Conservation (phyloP, 805 yeast species). For the Zygotorulaspora danielsina region DNA sequence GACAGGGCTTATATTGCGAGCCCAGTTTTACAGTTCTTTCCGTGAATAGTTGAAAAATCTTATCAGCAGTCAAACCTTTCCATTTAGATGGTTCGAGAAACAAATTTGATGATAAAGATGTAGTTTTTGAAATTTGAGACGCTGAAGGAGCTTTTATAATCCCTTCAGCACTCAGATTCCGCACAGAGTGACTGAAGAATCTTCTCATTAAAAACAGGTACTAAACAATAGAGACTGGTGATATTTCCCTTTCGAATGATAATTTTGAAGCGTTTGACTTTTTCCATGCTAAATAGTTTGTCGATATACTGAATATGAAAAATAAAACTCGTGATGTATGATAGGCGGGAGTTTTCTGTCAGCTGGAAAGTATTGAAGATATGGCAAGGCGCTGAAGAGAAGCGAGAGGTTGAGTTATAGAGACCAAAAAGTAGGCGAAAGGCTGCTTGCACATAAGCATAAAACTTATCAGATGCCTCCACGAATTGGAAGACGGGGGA, state of each 20-base stretch:
- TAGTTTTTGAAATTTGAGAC: constrained; percentile 16
- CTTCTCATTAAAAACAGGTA: too few species aligned
- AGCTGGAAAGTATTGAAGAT: too few species aligned
- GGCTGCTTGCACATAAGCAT: too few species aligned
- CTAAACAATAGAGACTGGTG: too few species aligned
- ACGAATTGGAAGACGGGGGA: constrained; percentile 28
- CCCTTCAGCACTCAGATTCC: constrained; percentile 2
- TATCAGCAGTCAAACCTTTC: constrained; percentile 62
- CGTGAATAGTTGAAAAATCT: constrained; percentile 56
- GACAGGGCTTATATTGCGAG: constrained; percentile 44
- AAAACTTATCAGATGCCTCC: constrained; percentile 10
- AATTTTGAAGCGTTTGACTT: too few species aligned
- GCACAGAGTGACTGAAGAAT: constrained; percentile 6
- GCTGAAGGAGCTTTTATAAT: constrained; percentile 5
- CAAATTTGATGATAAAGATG: constrained; percentile 25
- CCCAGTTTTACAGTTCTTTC: constrained; percentile 55
- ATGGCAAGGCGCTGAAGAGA: too few species aligned
- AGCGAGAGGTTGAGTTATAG: too few species aligned
- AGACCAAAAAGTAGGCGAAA: background rate
- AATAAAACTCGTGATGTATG: too few species aligned
- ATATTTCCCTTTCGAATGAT: too few species aligned
- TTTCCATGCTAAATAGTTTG: too few species aligned
- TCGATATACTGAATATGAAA: too few species aligned
- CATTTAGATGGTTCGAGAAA: constrained; percentile 64
- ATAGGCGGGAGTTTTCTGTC: too few species aligned